A percentile compares a stretch with the other conserved stretches of the same genome.
Evolutionary conservation across 768 basidiomycete genomes (phyloP).

Genomic region (Rhizopogon sp.): DNA sequence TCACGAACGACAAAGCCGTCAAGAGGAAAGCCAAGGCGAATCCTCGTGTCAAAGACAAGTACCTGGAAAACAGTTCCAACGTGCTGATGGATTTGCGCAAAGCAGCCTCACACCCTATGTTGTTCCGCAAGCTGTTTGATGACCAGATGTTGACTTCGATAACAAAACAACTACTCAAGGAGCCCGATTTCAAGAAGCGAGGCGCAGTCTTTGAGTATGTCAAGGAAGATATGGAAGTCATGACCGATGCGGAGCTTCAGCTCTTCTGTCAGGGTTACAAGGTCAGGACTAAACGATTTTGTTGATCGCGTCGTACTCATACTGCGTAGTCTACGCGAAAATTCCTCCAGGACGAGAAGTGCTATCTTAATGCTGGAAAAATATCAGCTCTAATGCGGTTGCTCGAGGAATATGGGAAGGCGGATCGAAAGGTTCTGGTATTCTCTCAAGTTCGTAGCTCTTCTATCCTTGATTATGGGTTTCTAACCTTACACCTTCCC

Average conservation of each 20-base stretch:
- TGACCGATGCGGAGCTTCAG: conserved; percentile 97
- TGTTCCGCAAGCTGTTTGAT: conserved; percentile 83
- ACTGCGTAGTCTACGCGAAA: conserved; percentile 57
- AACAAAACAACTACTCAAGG: conserved; percentile 80
- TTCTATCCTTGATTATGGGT: not conserved
- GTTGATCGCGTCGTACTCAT: conserved; percentile 4
- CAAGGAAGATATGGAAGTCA: conserved; percentile 96
- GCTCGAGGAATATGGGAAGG: conserved; percentile 57
- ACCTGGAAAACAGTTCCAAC: conserved; percentile 81
- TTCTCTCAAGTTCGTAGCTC: conserved; percentile 78
- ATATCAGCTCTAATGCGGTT: conserved; percentile 68
- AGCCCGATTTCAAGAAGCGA: conserved; percentile 86
- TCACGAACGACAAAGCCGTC: conserved; percentile 17
- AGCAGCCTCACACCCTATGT: conserved; percentile 93
- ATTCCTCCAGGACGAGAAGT: conserved; percentile 66
- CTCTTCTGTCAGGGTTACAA: conserved; percentile 82
- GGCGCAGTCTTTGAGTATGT: conserved; percentile 78
- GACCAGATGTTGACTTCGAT: conserved; percentile 71
- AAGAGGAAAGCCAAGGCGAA: conserved; percentile 27
- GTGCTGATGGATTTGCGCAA: conserved; percentile 98
- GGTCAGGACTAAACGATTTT: conserved; percentile 33
- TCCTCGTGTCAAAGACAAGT: conserved; percentile 58
- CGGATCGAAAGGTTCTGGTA: conserved; percentile 80
- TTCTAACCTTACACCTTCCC: not conserved
- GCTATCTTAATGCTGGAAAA: conserved; percentile 88